phyloP scores from a whole-genome alignment of 73 alveolate species.

The Symbiodinium natans region DNA sequence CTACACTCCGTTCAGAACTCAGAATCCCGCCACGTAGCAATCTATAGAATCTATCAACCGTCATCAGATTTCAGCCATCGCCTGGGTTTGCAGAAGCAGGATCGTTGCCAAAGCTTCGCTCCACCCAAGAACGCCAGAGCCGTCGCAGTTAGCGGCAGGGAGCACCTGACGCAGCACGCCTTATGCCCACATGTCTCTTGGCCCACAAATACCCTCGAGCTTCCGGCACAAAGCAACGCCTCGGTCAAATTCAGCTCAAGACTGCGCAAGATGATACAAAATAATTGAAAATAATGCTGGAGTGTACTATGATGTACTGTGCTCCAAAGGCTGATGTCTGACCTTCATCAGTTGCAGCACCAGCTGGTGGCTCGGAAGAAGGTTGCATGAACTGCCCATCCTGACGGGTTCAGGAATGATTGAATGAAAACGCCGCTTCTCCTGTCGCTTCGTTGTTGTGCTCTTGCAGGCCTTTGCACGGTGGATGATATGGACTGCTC shows the following conservation, averaged over 20 bases:
- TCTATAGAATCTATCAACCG: not conserved
- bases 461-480: not conserved
- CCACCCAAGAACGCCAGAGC: constrained; percentile 6
- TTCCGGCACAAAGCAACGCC: not conserved
- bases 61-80: not conserved
- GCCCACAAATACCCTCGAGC: too few species aligned
- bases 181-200: not conserved
- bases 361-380: constrained; percentile 13
- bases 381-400: not conserved
- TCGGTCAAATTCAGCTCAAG: not conserved
- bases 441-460: too few species aligned
- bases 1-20: not conserved
- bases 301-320: too few species aligned
- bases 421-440: not conserved
- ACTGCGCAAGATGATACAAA: too few species aligned
- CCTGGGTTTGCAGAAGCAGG: not conserved
- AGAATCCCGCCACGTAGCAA: not conserved
- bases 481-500: not conserved
- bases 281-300: too few species aligned
- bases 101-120: constrained; percentile 8
- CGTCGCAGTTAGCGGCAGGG: not conserved
- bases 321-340: too few species aligned
- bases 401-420: not conserved
- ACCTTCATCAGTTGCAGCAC: constrained; percentile 33
- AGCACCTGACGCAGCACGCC: not conserved